phyloP scores from a whole-genome alignment of 1,284 basidiomycete genomes.

The Lignosus rhinocerotis region DNA sequence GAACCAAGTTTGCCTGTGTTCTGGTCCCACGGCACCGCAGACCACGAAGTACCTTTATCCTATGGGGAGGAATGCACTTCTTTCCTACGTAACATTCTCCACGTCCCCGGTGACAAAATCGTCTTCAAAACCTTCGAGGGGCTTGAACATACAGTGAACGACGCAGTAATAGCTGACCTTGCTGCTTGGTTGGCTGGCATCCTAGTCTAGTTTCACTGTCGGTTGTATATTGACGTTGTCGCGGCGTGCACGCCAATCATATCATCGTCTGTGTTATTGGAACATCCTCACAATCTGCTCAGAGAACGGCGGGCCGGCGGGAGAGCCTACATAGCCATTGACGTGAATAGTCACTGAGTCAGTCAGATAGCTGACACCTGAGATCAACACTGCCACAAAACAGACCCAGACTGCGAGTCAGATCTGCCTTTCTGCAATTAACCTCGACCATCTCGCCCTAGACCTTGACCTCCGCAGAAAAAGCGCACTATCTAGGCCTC shows the following conservation, averaged over 20 bases:
- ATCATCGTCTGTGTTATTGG: too few relatives aligned
- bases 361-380: too few relatives aligned
- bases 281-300: too few relatives aligned
- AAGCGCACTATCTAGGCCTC: too few relatives aligned
- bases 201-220: constrained; percentile 8
- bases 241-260: neutral
- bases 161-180: constrained; percentile 39
- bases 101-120: constrained; percentile 29
- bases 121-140: constrained; percentile 35
- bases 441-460: too few relatives aligned
- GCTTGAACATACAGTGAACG: constrained; percentile 39
- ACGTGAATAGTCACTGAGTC: too few relatives aligned
- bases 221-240: neutral
- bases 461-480: too few relatives aligned
- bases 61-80: constrained; percentile 36
- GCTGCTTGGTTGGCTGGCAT: constrained; percentile 42
- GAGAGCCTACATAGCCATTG: too few relatives aligned
- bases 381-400: too few relatives aligned
- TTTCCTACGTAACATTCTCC: constrained; percentile 35
- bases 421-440: too few relatives aligned
- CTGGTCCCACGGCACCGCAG: constrained; percentile 42
- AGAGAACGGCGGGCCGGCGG: too few relatives aligned
- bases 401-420: too few relatives aligned
- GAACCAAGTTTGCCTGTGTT: constrained; percentile 40
- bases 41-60: constrained; percentile 39